phyloP scores from a whole-genome alignment of 345 rosid genomes.

The Cochlearia excelsa region DNA sequence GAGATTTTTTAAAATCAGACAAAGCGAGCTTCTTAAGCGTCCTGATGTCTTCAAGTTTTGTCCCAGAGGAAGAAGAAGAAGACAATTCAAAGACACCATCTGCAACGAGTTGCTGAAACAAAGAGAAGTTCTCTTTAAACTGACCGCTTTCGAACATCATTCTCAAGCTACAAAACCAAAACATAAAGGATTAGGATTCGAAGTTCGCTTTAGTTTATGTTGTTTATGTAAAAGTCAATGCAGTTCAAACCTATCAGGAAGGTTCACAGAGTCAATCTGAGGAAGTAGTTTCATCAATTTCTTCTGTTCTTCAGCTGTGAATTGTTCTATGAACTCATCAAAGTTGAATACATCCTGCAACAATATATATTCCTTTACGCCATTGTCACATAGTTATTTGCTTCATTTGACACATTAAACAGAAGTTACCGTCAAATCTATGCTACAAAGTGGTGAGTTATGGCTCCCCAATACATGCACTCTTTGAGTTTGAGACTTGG shows the following conservation, averaged over 20 bases:
- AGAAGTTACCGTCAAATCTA: constrained; percentile 62
- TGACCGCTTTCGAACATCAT: constrained; percentile 77
- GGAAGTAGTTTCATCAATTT: constrained; percentile 68
- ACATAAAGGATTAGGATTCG: constrained; percentile 8
- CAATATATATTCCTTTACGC: not conserved
- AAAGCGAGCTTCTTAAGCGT: constrained; percentile 60
- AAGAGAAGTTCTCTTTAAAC: constrained; percentile 71
- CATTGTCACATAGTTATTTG: constrained; percentile 5
- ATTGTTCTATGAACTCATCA: constrained; percentile 60
- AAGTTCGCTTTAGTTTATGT: constrained; percentile 7
- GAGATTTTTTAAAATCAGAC: constrained; percentile 50
- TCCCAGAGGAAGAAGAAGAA: constrained; percentile 41
- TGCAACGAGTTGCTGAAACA: constrained; percentile 65
- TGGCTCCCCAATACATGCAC: constrained; percentile 52
- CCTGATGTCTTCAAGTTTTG: constrained; percentile 53
- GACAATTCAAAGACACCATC: constrained; percentile 72
- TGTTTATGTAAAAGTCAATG: not conserved
- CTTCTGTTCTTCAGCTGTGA: constrained; percentile 79
- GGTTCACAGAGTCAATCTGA: constrained; percentile 42
- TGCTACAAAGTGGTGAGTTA: constrained; percentile 63
- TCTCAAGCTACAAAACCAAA: constrained; percentile 56
- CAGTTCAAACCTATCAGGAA: constrained; percentile 56
- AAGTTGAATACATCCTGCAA: constrained; percentile 76
- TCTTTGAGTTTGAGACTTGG: constrained; percentile 57
- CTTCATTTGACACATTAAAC: no score